Base-by-base conservation (phyloP, 306 rosid species). In the Macrotyloma uniflorum region DNA sequence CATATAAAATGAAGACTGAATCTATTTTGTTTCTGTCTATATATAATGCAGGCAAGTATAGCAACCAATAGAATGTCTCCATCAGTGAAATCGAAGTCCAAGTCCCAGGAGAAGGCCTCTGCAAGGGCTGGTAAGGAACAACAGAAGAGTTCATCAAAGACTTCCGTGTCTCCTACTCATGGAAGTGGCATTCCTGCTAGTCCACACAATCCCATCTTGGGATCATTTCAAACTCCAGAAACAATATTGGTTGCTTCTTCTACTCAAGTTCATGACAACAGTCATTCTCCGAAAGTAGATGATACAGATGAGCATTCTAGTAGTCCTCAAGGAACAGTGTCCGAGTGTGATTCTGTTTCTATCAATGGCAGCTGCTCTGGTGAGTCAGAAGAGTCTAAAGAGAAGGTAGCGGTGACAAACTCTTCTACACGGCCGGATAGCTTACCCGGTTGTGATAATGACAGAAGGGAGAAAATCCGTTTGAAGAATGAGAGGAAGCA, bases 341-440 rank as follows among this genome's bases (percentile, higher is more conserved):
- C 64, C 0, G 96, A 93, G 86, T 89, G 82, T 76, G 98, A 93
- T 82, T 82, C 96, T 18, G 83, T 93, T 83, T 93, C 98, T n/a
- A 93, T 86, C 71, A 93, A 85, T 36, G 96, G 91, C 6, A 93
- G 98, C 87, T 93, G 94, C 79, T 93, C 96, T 40, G 96, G 96
- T 28, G 98, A 93, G 83, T 93, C 96, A 9, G 96, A 90, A 74
- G 98, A 90, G 71, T 91, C 80, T 50, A 93, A 89, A 75, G 93
- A 92, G 53, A 90, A 87, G 85, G 67, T 67, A 24, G 53, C 85
- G 30, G 58, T 70, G 24, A 62, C 87, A 18, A 86, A 77, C 81
- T 75, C 82, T 20, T 45, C 91, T 42, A 35, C n/a, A 8, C 80
- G 90, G 76, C 84, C 58, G 57, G 94, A 91, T 77, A 69, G 70